A percentile compares a stretch with the other conserved stretches of the same genome.
Conservation (phyloP, 805 yeast genomes). For the Cyberlindnera maritima region DNA sequence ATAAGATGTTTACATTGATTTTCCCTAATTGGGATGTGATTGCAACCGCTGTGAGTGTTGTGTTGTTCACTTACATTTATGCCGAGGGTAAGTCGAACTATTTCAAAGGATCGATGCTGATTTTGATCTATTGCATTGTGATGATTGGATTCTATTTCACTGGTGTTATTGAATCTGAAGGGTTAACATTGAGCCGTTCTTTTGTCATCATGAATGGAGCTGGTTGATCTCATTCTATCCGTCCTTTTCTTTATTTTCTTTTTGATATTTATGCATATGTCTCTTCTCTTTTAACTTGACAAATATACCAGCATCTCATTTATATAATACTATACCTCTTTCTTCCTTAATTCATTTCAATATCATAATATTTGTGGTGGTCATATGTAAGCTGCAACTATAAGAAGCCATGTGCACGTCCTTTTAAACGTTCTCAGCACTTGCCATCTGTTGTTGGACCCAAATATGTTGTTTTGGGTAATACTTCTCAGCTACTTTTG, state of each 20-base stretch:
- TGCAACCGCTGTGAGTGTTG: slow-evolving; percentile 81
- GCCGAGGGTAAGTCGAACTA: slow-evolving; percentile 97
- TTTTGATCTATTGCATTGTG: slow-evolving; percentile 72
- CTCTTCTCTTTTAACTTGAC: background rate
- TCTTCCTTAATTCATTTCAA: background rate
- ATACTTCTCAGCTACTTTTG: slow-evolving; percentile 45
- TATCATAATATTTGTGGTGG: no score
- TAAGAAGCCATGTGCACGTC: background rate
- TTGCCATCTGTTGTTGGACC: slow-evolving; percentile 25
- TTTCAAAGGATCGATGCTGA: slow-evolving; percentile 88
- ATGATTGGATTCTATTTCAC: slow-evolving; percentile 77
- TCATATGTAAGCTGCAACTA: no score
- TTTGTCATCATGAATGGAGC: slow-evolving; percentile 8
- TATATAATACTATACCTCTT: background rate
- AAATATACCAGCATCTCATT: background rate
- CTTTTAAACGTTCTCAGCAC: slow-evolving; percentile 4
- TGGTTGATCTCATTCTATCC: background rate
- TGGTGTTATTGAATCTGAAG: slow-evolving; percentile 21
- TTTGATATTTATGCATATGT: background rate
- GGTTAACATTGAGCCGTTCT: background rate
- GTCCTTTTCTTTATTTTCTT: background rate
- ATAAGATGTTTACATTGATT: slow-evolving; percentile 67
- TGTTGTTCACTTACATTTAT: slow-evolving; percentile 86
- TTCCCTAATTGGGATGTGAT: slow-evolving; percentile 96
- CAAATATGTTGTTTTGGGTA: slow-evolving; percentile 40